Percentiles rank a stretch among this genome's conserved stretches.
Conservation (phyloP, 139 green algal genomes). For the Ettlia oleoabundans region DNA sequence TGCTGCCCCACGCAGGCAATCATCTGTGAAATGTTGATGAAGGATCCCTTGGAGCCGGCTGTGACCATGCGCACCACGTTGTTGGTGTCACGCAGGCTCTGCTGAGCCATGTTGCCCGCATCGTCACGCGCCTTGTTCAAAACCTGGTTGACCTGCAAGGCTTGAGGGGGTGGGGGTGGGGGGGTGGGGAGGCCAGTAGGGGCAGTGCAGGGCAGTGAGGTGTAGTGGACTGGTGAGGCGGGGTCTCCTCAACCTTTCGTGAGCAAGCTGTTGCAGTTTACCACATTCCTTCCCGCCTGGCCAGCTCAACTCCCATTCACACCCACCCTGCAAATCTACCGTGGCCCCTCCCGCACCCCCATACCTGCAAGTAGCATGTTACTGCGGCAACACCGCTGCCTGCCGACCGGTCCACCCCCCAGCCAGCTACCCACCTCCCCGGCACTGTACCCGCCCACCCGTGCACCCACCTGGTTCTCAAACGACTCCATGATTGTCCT, state of each 20-base stretch:
- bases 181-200: background rate
- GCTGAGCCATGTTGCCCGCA: slow-evolving; percentile 91
- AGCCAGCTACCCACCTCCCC: background rate
- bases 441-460: background rate
- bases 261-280: too few species aligned
- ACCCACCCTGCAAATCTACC: too few species aligned
- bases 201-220: too few species aligned
- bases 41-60: slow-evolving; percentile 95
- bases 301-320: too few species aligned
- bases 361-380: too few species aligned
- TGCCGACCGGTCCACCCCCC: background rate
- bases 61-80: slow-evolving; percentile 99
- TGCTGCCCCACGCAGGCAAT: slow-evolving; percentile 99
- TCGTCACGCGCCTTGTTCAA: slow-evolving; percentile 97
- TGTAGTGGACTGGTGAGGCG: too few species aligned
- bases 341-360: too few species aligned
- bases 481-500: slow-evolving; percentile 95
- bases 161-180: background rate
- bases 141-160: slow-evolving; percentile 74
- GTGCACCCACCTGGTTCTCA: slow-evolving; percentile 70
- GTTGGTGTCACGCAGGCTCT: slow-evolving; percentile 87
- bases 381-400: too few species aligned
- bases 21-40: slow-evolving; percentile 99
- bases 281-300: too few species aligned
- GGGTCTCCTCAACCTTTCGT: too few species aligned